phyloP scores from a whole-genome alignment of 208 protist genomes.

The Trypanosomatidae sp. region DNA sequence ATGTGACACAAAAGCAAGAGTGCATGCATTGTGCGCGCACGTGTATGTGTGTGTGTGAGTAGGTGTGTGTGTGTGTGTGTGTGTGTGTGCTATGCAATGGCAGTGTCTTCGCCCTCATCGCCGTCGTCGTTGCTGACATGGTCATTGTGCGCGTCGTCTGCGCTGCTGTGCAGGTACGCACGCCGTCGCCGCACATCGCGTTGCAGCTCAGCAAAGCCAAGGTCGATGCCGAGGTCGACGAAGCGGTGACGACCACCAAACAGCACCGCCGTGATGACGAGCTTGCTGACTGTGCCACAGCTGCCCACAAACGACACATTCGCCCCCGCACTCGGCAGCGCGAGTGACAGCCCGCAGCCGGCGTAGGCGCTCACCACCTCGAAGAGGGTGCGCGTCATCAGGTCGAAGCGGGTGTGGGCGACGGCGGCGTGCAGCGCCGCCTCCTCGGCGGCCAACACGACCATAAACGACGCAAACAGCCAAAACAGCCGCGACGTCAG shows the following conservation, averaged over 20 bases:
- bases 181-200: constrained; percentile 7
- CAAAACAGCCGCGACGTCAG: constrained; percentile 68
- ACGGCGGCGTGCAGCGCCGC: constrained; percentile 6
- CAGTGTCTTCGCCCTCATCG: no score
- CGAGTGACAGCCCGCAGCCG: constrained; percentile 51
- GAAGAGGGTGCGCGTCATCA: constrained; percentile 63
- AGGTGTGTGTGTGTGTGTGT: no score
- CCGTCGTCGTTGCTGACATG: no score
- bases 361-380: constrained; percentile 66
- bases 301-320: constrained; percentile 37
- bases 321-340: constrained; percentile 4
- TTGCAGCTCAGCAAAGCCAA: constrained; percentile 38
- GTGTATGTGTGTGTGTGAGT: no score
- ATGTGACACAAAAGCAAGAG: no score
- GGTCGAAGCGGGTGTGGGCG: constrained; percentile 31
- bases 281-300: constrained; percentile 24
- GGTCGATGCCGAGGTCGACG: constrained; percentile 66
- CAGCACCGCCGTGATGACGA: constrained; percentile 43
- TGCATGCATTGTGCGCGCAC: no score
- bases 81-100: no score
- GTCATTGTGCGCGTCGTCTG: no score
- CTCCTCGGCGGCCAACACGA: constrained; percentile 48
- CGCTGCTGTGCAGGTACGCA: no score
- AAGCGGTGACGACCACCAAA: constrained; percentile 64
- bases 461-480: constrained; percentile 46